Base-by-base conservation (phyloP, 352 stramenopile species). In the Thraustochytrium sp. region DNA sequence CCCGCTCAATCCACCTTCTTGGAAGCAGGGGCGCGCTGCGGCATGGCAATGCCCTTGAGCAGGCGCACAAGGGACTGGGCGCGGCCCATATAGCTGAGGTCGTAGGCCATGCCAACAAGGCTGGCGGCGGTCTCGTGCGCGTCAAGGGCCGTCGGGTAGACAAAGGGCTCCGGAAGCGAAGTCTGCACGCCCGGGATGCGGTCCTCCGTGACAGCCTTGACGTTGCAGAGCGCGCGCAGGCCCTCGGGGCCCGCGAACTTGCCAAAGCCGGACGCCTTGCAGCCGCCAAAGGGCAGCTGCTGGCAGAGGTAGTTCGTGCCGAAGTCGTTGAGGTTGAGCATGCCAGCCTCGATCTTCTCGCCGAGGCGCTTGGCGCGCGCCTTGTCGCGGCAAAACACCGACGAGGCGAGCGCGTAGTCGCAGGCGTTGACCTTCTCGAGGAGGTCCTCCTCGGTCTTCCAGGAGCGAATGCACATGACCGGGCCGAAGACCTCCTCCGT, bases 291-390 rank as follows among this genome's bases (percentile, higher is more conserved):
- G 34, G 92, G 92, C 26, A 96, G 87, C n/a, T 86, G 88, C 87
- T 96, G 92, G 49, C 92, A 91, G 61, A 96, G 84, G 83, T 96
- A 96, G 84, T 94, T 95, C 38, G 92, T 90, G 13, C 89, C 92
- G 85, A 95, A 95, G 86, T 96, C 92, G 85, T 96, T 96, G 68
- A 94, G 86, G 55, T 90, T 93, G 34, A 91, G 89, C 92, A 96
- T 96, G 56, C 92, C 92, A 26, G 89, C 91, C 34, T 87, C 83
- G 59, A 96, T 89, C 72, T 87, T 83, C 74, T 87, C 85, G 42
- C 88, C 92, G 54, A 96, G 89, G 23, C 83, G 77, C 34, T 92
- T 62, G 23, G 89, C 91, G 34, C 90, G 86, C 9, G 65, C 37
- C 18, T 86, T 86, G 82, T 90, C 86, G 23, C 80, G 85, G 38